Evolutionary conservation across 176 grass and related monocot species (phyloP), one percentile per base, ranked within the genome.

Genomic region (Hordeum marinum): DNA sequence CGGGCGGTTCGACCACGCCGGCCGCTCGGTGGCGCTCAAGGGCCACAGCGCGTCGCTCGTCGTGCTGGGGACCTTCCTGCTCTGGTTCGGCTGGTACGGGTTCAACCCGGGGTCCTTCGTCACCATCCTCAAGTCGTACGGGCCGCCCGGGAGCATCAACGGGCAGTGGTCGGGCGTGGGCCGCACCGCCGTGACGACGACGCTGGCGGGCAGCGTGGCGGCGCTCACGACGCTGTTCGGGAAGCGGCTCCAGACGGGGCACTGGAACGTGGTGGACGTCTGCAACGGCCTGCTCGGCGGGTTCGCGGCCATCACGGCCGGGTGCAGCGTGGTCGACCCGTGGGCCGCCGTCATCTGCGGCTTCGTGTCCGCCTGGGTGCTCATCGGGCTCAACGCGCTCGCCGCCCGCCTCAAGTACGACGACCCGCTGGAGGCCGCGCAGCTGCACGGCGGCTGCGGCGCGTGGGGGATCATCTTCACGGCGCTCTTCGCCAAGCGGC

Each of bases 81-180:
- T 98, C 50, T 98, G 95, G 95, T 95, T 98, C 76, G 95, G 95
- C 0, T 98, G 95, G 95, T 98, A 93, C 79, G 95, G 92, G 0
- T 98, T 98, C 89, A 98, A 98, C 89, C 95, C 92, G 0, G 95
- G 95, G 0, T 98, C 95, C 60, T 98, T 98, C 91, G 72, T 8
- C 75, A 85, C 89, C 52, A 98, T 98, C 88, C 80, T 86, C 79
- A 95, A 93, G 85, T 68, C 90, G 1, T 98, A 98, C 76, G 91
- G 91, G 1, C 90, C 95, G 5, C 29, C 89, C 4, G 92, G 95
- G 0, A 90, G 82, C 48, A 77, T 98, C 71, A 14, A 98, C 65
- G 92, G 95, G 50, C 95, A 98, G 88, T 98, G 95, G 95, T 98
- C 95, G 1, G 95, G 80, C 46, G 90, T 98, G n/a, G 95, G 95